phyloP scores from a whole-genome alignment of 345 rosid genomes.

The Heritiera littoralis region DNA sequence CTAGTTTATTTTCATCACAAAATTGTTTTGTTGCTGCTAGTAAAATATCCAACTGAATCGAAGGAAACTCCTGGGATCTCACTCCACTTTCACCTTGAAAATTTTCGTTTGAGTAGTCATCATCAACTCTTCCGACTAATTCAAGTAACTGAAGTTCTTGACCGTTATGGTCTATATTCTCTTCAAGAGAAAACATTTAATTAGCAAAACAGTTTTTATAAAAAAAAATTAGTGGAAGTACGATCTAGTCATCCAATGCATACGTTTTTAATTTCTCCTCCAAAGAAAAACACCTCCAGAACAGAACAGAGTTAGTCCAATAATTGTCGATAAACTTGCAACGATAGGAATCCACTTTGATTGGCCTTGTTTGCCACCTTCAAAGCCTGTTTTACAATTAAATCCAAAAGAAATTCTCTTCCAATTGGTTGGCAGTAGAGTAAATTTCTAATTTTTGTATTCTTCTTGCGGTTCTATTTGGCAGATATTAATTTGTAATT shows the following conservation, averaged over 20 bases:
- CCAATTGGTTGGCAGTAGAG: too few relatives aligned
- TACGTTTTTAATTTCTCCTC: slow-evolving; percentile 4
- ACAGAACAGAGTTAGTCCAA: background rate
- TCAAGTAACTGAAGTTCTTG: slow-evolving; percentile 28
- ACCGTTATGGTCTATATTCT: slow-evolving; percentile 13
- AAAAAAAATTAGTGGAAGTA: background rate
- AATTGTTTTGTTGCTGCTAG: slow-evolving; percentile 35
- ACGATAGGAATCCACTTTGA: slow-evolving; percentile 7
- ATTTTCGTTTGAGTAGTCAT: background rate
- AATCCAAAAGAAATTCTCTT: background rate
- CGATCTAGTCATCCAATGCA: background rate
- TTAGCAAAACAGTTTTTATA: background rate
- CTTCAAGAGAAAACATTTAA: background rate
- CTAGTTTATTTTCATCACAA: slow-evolving; percentile 39
- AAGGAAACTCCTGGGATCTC: slow-evolving; percentile 28
- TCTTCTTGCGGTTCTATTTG: too few relatives aligned
- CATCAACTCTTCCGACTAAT: background rate
- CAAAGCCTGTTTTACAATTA: background rate
- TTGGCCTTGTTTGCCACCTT: background rate
- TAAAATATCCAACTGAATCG: slow-evolving; percentile 21
- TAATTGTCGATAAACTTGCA: background rate
- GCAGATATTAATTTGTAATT: too few relatives aligned
- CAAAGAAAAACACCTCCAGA: background rate
- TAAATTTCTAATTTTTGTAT: background rate
- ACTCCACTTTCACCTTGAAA: slow-evolving; percentile 9